phyloP scores from a whole-genome alignment of 139 green algal genomes.

The Raphidocelis subcapitata region DNA sequence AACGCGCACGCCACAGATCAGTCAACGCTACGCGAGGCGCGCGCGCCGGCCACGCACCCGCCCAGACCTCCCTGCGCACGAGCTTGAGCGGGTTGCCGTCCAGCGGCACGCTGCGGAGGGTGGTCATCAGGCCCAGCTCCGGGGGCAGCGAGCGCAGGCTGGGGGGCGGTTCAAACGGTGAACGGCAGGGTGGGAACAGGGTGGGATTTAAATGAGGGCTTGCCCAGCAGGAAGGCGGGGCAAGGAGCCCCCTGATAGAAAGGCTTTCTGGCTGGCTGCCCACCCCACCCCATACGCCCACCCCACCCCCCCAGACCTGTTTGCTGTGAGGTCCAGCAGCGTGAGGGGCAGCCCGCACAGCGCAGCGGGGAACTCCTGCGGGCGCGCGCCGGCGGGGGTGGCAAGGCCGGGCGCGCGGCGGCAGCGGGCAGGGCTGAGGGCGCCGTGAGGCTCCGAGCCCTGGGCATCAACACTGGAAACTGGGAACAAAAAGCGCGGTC shows the following conservation, averaged over 20 bases:
- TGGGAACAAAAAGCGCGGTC: too few species aligned
- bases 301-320: constrained; percentile 5
- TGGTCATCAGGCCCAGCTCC: constrained; percentile 48
- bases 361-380: constrained; percentile 10
- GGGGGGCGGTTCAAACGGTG: background rate
- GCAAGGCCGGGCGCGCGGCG: background rate
- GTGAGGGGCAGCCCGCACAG: constrained; percentile 36
- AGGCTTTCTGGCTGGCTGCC: too few species aligned
- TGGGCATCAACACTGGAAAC: too few species aligned
- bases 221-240: too few species aligned
- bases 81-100: constrained; percentile 47
- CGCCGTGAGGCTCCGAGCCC: too few species aligned
- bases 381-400: background rate
- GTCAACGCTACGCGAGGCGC: too few species aligned
- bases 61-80: constrained; percentile 43
- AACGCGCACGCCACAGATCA: too few species aligned
- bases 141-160: constrained; percentile 34
- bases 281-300: too few species aligned
- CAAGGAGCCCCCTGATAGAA: too few species aligned
- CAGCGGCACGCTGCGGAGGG: constrained; percentile 40
- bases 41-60: constrained; percentile 17
- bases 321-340: constrained; percentile 55
- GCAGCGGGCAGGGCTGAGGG: background rate
- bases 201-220: too few species aligned
- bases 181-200: background rate